These are phyloP conservation scores for Eucalyptus albens DNA, from an alignment of 345 rosid species.

Conservation along the genomic window DNA sequence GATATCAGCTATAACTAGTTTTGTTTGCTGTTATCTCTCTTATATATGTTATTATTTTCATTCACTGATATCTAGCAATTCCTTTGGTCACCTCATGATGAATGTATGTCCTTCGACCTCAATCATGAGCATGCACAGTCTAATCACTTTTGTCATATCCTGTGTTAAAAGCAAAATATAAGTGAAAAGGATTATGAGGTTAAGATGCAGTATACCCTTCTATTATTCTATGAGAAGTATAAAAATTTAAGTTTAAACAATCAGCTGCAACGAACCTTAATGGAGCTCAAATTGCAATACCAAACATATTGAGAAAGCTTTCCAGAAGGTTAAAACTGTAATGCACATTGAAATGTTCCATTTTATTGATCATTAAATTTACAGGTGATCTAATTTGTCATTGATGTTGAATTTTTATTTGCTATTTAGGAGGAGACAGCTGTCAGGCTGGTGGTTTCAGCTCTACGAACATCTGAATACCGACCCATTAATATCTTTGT, in stretches of 20 bases:
- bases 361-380: not conserved
- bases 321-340: not conserved
- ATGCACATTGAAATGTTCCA: not conserved
- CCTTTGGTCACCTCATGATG: not conserved
- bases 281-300: not conserved
- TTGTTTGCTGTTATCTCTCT: not conserved
- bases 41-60: not conserved
- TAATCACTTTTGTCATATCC: not conserved
- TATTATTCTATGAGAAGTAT: not conserved
- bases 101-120: not conserved
- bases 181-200: not conserved
- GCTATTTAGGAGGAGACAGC: conserved; percentile 72
- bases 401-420: not conserved
- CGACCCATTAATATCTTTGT: conserved; percentile 71
- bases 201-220: not conserved
- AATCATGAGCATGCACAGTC: not conserved
- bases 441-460: conserved; percentile 48
- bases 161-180: not conserved
- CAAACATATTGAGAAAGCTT: not conserved
- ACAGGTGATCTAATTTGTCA: not conserved
- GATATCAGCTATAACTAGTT: not conserved
- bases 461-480: conserved; percentile 55
- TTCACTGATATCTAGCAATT: not conserved
- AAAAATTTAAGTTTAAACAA: not conserved
- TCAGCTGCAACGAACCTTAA: not conserved